phyloP scores from a whole-genome alignment of 2,329 filamentous ascomycete species.

The Sclerotinia subarctica region DNA sequence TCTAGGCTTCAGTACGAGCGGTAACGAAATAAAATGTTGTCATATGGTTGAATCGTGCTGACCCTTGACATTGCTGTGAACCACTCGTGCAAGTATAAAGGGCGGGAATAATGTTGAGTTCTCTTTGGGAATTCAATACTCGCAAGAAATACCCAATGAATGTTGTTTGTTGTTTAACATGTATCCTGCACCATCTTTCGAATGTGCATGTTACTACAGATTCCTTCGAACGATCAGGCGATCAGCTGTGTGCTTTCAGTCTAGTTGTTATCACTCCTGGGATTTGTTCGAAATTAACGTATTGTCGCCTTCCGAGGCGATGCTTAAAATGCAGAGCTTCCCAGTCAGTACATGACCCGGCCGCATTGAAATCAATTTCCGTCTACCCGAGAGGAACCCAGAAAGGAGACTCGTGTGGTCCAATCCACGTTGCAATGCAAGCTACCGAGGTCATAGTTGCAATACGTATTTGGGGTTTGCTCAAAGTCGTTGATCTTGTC shows the following conservation, averaged over 20 bases:
- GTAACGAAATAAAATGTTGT: neutral
- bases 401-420: neutral
- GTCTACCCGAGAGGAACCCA: neutral
- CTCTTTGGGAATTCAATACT: neutral
- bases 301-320: neutral
- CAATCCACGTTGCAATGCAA: neutral
- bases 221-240: neutral
- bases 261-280: neutral
- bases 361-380: neutral
- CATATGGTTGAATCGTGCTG: neutral
- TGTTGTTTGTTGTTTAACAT: neutral
- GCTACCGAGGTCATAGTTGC: neutral
- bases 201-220: neutral
- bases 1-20: neutral
- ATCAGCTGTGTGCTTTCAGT: neutral
- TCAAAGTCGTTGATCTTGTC: neutral
- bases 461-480: neutral
- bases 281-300: neutral
- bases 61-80: neutral
- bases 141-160: neutral
- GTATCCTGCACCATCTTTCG: neutral
- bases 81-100: neutral
- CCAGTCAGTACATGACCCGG: neutral
- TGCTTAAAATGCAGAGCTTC: neutral
- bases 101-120: neutral